Evolutionary conservation across 2,329 filamentous ascomycete genomes (phyloP), one percentile per base, ranked within the genome.

Genomic region (Sarocladiaceae sp.): DNA sequence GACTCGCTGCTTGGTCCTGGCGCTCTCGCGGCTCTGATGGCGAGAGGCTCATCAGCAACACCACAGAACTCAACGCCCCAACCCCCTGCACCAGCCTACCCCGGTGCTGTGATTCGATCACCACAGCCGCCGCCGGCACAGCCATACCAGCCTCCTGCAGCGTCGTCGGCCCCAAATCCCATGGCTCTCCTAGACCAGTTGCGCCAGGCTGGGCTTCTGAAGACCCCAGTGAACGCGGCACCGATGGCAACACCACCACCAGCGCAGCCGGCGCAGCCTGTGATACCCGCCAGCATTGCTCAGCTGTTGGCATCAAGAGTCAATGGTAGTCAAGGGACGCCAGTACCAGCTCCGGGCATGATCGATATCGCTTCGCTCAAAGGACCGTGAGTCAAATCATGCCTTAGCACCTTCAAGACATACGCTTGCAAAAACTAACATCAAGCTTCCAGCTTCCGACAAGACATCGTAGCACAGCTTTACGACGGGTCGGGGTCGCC

Each of bases 401-500:
- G 9, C 20, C 9, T 23, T 12, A 10, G 18, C 33, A 19, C 33
- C 21, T 6, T 18, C 4, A 10, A 10, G 16, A 6, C 13, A 15
- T 11, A 19, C 21, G 19, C 26, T 13, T 26, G 11, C 16, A 10
- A 13, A 27, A 32, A 4, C 53, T 58, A 40, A 58, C 42, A 16
- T 23, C n/a, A 6, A n/a, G 35, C 19, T 34, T 46, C 20, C 56
- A 88, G 84, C 55, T 83, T 82, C 51, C 85, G 87, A 13, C 83
- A 85, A 12, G 77, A 88, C 51, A 70, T 95, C 12, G 72, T 95
- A 6, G 72, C 80, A 15, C 73, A 73, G 15, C 75, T 97, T 7
- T 91, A 95, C 58, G 87, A 91, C 48, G 80, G 83, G 16, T 78
- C 88, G 31, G 87, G 91, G 0, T 86, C 89, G 47, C 86, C 90